Conservation (phyloP, 1,139 yeast species). For the Pneumocystis wakefieldiae region DNA sequence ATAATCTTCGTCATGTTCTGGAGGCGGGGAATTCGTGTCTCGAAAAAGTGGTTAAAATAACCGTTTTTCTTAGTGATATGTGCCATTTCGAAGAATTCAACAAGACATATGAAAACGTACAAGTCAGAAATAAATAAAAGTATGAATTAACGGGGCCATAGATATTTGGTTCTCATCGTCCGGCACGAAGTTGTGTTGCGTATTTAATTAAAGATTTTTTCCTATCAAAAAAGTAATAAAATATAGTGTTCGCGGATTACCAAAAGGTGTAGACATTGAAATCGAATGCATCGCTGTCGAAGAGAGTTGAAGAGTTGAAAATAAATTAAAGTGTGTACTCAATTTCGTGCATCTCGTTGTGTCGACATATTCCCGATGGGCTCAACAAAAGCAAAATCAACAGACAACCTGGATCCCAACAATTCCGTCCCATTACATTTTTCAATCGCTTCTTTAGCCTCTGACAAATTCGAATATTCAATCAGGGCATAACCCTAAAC, state of each 20-base stretch:
- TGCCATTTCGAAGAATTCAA: constrained; percentile 48
- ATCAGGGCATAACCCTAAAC: constrained; percentile 29
- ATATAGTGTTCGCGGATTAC: too few species aligned
- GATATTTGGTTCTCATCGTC: constrained; percentile 19
- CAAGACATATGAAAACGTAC: constrained; percentile 41
- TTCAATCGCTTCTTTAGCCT: constrained; percentile 26
- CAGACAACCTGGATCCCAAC: constrained; percentile 23
- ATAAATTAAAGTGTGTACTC: too few species aligned
- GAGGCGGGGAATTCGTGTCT: constrained; percentile 65
- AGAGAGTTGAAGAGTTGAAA: too few species aligned
- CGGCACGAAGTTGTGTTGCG: too few species aligned
- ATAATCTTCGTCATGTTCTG: constrained; percentile 48
- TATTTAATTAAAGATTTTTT: too few species aligned
- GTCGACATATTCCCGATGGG: constrained; percentile 11
- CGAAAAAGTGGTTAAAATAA: constrained; percentile 63
- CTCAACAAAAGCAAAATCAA: constrained; percentile 30
- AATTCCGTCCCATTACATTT: constrained; percentile 24
- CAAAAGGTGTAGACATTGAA: constrained; percentile 13
- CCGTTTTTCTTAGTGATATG: constrained; percentile 70
- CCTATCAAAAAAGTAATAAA: too few species aligned
- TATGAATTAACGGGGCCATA: constrained; percentile 45
- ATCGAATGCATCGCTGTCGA: constrained; percentile 19
- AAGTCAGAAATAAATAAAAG: constrained; percentile 39
- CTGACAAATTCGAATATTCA: constrained; percentile 25
- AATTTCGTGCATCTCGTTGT: constrained; percentile 8